These are phyloP conservation scores for Priceomyces fermenticarens DNA, from an alignment of 805 yeast species.

Conservation along the genomic window DNA sequence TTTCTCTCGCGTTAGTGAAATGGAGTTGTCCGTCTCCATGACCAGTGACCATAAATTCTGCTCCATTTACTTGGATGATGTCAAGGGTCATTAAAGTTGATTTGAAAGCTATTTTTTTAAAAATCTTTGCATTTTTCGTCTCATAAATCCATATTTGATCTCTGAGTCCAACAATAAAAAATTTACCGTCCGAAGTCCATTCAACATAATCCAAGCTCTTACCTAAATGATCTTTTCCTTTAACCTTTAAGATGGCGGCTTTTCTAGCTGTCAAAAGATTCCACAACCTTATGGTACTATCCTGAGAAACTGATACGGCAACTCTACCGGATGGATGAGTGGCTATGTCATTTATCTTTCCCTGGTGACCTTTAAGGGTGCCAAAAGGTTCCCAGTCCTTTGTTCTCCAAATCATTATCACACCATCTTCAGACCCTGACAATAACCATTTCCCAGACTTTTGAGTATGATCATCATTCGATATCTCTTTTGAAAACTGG, in stretches of 20 bases:
- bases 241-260: constrained; percentile 78
- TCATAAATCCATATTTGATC: constrained; percentile 63
- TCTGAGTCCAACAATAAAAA: constrained; percentile 72
- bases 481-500: constrained; percentile 59
- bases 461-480: constrained; percentile 11
- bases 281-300: constrained; percentile 85
- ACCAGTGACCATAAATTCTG: constrained; percentile 63
- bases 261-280: constrained; percentile 94
- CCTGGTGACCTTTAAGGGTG: constrained; percentile 83
- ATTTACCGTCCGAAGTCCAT: constrained; percentile 68
- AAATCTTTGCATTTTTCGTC: constrained; percentile 59
- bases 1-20: constrained; percentile 45
- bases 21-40: constrained; percentile 67
- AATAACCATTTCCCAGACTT: constrained; percentile 83
- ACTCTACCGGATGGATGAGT: constrained; percentile 89
- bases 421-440: constrained; percentile 89
- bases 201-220: constrained; percentile 63
- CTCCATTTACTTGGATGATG: constrained; percentile 41
- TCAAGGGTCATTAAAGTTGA: constrained; percentile 69
- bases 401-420: constrained; percentile 87
- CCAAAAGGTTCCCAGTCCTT: constrained; percentile 96
- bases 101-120: constrained; percentile 49
- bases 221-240: constrained; percentile 62
- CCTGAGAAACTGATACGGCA: constrained; percentile 86
- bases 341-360: constrained; percentile 77